Evolutionary conservation across 2,329 filamentous ascomycete species (phyloP), one percentile per base, ranked within the genome.

Genomic region (Trichophyton equinum): DNA sequence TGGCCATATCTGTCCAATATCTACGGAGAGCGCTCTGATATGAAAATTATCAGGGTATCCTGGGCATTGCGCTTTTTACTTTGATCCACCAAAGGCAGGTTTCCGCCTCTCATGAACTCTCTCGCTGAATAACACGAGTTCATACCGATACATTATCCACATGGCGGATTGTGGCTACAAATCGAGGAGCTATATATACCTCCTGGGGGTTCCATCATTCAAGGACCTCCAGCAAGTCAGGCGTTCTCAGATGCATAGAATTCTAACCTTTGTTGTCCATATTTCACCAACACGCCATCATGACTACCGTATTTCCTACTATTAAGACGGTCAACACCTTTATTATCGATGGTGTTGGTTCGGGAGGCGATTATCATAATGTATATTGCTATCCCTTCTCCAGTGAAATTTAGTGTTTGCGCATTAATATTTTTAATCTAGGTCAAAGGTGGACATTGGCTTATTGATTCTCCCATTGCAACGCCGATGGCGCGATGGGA

Each of bases 401-500:
- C 46, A 30, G 13, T 33, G 36, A 25, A 2, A 40, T 22, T 18
- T 15, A 27, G 1, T 27, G 20, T 15, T 53, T 30, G 27, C 18
- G 3, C 30, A 22, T 53, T 56, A 59, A 60, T 33, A 40, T 4
- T 56, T 27, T 51, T n/a, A 20, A 53, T 47, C 38, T 8, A 75
- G 72, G 73, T 74, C 64, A 77, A 76, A 71, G 79, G 77, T 55
- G 77, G 77, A 36, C 77, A 78, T 74, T 95, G 91, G 91, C 79
- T 96, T 67, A 88, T 96, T 65, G 91, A 96, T 76, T 87, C 87
- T 64, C 86, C 91, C 67, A 96, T 96, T 71, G 91, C 91, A 1
- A 96, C 91, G 0, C 91, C 91, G 5, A 95, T 91, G 82, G 92
- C 90, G 57, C 82, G 85, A 74, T 96, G 91, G 82, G 88, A 94